Base-by-base conservation (phyloP, 75 land plant genomes). In the Adiantum capillusveneris region DNA sequence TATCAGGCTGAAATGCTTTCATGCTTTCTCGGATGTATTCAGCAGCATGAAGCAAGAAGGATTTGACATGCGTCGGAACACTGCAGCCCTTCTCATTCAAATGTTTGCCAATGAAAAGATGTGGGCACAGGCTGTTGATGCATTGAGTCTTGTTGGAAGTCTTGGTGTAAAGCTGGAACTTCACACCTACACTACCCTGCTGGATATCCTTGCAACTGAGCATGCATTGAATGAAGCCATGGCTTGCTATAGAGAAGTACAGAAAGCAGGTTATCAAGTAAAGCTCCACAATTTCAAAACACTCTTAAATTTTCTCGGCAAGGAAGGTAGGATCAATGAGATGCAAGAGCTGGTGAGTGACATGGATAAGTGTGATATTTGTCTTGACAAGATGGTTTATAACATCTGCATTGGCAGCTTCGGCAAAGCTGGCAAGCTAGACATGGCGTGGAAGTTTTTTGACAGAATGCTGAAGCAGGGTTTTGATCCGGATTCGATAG, bases 371-470 rank as follows among this genome's bases (percentile, higher is more conserved):
- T 76, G 79, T 45, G 68, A 69, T 36, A 68, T 74, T 43, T 52
- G 71, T 55, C 81, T 79, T 11, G 88, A 83, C 28, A 49, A 84
- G 48, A 78, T 84, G 36, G 71, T 82, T 18, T 90, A 90, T 45
- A 79, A 83, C 66, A 85, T 80, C 25, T 85, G 95, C 65, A 82
- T 91, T 24, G 75, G 79, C 60, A 81, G 84, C 44, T 80, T 87
- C 52, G 90, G 94, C 11, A 85, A 90, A 67, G 87, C 61, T n/a
- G 96, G 92, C 3, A 76, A 80, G 62, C 67, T 79, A 22, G 79
- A 81, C 45, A 79, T 86, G 72, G 92, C 96, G 6, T 78, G 83
- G 85, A 78, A 81, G 61, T 79, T 87, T 59, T 87, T 81, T 48
- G 74, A 79, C 59, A 80, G 81, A 58, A 79, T 90, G 79, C 72